Base-by-base conservation (phyloP, 352 stramenopile genomes). In the Phytophthora colocasiae region DNA sequence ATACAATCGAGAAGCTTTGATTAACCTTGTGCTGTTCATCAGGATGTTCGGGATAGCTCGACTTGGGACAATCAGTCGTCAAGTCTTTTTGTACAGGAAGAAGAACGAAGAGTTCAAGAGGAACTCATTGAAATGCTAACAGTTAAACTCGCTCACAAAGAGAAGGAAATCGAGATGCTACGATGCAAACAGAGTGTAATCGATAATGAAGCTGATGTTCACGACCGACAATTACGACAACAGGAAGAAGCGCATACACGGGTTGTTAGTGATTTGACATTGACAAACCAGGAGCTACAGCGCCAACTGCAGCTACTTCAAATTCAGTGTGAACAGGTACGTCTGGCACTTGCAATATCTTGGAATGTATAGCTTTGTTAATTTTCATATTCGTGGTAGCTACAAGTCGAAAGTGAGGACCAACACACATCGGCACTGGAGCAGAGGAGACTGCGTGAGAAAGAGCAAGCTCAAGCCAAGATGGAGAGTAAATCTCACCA, bases 71-170 rank as follows among this genome's bases (percentile, higher is more conserved):
- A 61, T 51, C 45, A 51, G 63, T 40, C 24, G 4, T 40, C 55
- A 17, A 71, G 63, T 36, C 40, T 47, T 19, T 48, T 79, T 24
- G 53, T 82, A 14, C 80, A 85, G 32, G 69, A 80, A 31, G 81
- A 83, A 52, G 83, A 92, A 54, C 55, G 59, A 8, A 73, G 81
- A 47, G 73, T 90, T 31, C 79, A 89, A 50, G 68, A 87, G 4
- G 75, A 87, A 56, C 75, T 90, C 8, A 71, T 88, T 12, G 80
- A 92, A 52, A 83, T 92, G 68, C 77, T 92, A 17, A 83, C 77
- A 0, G 52, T 63, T 32, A 88, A 87, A 17, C 63, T 92, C 24
- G 78, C 80, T 0, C 87, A 88, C 58, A 85, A 85, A 26, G 83
- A 90, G 52, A 84, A 86, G 45, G 81, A 90, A 51, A 71, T 67